A percentile compares a stretch with the other conserved stretches of the same genome.
Conservation (phyloP, 192 early-diverging fungal genomes). For the Haplosporangium gracile region DNA sequence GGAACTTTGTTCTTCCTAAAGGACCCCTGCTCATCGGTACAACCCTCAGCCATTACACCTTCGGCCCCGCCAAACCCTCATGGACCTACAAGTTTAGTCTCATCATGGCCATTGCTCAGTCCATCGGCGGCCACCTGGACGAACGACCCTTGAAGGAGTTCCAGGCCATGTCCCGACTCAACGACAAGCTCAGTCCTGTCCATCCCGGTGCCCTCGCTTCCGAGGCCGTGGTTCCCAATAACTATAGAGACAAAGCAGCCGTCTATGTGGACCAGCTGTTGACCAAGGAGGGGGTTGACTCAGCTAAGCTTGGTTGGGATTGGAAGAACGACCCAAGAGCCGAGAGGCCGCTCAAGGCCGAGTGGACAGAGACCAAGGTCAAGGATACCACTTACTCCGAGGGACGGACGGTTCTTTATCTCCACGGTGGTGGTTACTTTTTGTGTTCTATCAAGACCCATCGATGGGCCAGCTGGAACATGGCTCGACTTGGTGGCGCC, state of each 20-base stretch:
- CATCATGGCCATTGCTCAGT: constrained; percentile 46
- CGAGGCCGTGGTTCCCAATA: constrained; percentile 38
- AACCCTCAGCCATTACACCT: constrained; percentile 37
- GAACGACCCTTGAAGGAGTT: constrained; percentile 33
- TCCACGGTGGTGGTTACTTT: constrained; percentile 85
- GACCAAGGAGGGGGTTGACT: constrained; percentile 35
- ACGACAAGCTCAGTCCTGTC: constrained; percentile 43
- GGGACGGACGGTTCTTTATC: constrained; percentile 75
- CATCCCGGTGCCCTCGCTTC: constrained; percentile 32
- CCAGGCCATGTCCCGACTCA: constrained; percentile 44
- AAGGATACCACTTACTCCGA: constrained; percentile 41
- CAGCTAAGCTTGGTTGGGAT: constrained; percentile 60
- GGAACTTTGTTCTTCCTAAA: constrained; percentile 43
- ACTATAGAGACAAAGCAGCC: constrained; percentile 54
- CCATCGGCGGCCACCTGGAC: constrained; percentile 45
- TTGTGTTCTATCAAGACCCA: constrained; percentile 60
- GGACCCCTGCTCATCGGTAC: constrained; percentile 37
- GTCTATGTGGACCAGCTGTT: constrained; percentile 44
- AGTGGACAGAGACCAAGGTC: constrained; percentile 59
- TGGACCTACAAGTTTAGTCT: constrained; percentile 58
- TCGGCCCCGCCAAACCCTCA: constrained; percentile 59
- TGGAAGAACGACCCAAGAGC: constrained; percentile 59
- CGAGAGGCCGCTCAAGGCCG: constrained; percentile 56
- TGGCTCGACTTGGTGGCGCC: constrained; percentile 65
- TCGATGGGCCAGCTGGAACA: constrained; percentile 55